These are phyloP conservation scores for Yamadazyma friedrichii DNA, from an alignment of 1,139 yeast genomes.

Conservation along the genomic window DNA sequence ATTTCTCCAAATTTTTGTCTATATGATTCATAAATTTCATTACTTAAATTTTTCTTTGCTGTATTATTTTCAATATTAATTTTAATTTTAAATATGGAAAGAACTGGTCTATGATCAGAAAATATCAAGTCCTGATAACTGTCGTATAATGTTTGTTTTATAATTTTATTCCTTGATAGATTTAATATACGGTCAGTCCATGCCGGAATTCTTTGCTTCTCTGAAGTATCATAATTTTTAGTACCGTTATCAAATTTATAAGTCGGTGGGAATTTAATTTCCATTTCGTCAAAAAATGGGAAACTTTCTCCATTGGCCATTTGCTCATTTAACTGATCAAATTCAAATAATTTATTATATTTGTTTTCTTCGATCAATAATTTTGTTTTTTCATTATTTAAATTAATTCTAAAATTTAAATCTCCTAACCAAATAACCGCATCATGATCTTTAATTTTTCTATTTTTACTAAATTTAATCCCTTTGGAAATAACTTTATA, in stretches of 20 bases:
- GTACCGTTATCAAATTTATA: slow-evolving; percentile 90
- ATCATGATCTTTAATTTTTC: slow-evolving; percentile 68
- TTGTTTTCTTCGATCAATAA: slow-evolving; percentile 49
- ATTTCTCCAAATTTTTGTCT: slow-evolving; percentile 44
- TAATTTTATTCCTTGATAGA: slow-evolving; percentile 46
- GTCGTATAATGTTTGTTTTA: slow-evolving; percentile 67
- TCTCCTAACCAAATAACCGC: slow-evolving; percentile 93
- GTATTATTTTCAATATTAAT: slow-evolving; percentile 71
- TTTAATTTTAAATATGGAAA: slow-evolving; percentile 66
- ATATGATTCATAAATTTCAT: slow-evolving; percentile 58
- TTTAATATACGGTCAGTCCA: slow-evolving; percentile 86
- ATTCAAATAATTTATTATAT: slow-evolving; percentile 54
- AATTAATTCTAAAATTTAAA: slow-evolving; percentile 76
- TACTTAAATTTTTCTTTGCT: slow-evolving; percentile 55
- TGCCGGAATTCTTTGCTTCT: slow-evolving; percentile 90
- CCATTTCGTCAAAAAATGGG: slow-evolving; percentile 70
- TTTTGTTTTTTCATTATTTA: slow-evolving; percentile 70
- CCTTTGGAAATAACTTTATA: slow-evolving; percentile 66
- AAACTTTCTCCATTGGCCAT: slow-evolving; percentile 68
- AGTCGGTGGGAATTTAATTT: slow-evolving; percentile 80
- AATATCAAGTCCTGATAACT: slow-evolving; percentile 61
- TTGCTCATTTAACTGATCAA: slow-evolving; percentile 77
- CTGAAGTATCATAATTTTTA: slow-evolving; percentile 75
- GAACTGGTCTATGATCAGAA: slow-evolving; percentile 94
- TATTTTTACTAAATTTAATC: slow-evolving; percentile 48